phyloP scores from a whole-genome alignment of 345 rosid genomes.

The Citrus sp. region DNA sequence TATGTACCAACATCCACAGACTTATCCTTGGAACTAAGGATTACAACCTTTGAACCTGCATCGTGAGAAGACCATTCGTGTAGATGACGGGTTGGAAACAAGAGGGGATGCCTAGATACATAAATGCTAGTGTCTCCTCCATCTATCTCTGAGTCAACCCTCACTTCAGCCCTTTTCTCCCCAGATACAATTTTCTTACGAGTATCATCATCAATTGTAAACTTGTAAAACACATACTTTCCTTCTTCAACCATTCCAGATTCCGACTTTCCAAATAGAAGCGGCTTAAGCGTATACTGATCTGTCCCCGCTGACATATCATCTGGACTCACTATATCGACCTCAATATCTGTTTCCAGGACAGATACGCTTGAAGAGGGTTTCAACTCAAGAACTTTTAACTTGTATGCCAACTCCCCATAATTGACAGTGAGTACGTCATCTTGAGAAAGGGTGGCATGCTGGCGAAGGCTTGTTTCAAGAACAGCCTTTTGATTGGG shows the following conservation, averaged over 20 bases:
- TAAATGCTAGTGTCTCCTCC: conserved; percentile 84
- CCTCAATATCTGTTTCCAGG: conserved; percentile 96
- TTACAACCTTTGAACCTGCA: conserved; percentile 68
- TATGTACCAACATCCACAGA: conserved; percentile 63
- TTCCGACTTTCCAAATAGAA: conserved; percentile 51
- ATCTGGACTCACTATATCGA: conserved; percentile 75
- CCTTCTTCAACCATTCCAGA: conserved; percentile 87
- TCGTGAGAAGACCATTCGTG: conserved; percentile 97
- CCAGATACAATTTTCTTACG: conserved; percentile 49
- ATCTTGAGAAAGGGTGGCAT: conserved; percentile 82
- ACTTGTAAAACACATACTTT: conserved; percentile 66
- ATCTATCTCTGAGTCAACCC: conserved; percentile 55
- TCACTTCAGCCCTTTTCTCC: conserved; percentile 55
- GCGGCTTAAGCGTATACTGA: conserved; percentile 58
- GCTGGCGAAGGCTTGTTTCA: conserved; percentile 92
- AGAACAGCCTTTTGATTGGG: conserved; percentile 96
- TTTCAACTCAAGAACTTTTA: conserved; percentile 78
- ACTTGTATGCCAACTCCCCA: conserved; percentile 67
- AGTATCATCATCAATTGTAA: conserved; percentile 45
- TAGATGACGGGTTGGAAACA: conserved; percentile 80
- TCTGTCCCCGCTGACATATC: conserved; percentile 41
- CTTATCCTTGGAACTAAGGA: conserved; percentile 65
- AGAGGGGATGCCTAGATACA: conserved; percentile 73
- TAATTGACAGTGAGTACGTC: conserved; percentile 68
- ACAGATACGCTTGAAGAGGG: conserved; percentile 84